Evolutionary conservation across 2,329 filamentous ascomycete genomes (phyloP).

Genomic region (Alternaria metachromatica): DNA sequence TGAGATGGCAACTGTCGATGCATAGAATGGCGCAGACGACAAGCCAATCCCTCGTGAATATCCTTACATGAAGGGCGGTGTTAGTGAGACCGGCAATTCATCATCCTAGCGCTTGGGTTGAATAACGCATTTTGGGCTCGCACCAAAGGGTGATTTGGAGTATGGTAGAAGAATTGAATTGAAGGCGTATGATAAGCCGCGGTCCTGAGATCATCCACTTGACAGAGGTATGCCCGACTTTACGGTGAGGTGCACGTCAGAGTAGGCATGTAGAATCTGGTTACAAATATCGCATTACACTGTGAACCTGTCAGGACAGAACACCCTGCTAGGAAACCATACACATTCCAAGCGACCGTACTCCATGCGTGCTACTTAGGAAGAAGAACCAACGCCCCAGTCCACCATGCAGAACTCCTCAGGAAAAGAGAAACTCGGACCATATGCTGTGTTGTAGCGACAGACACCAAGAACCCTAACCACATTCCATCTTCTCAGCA

Average conservation of each 20-base stretch:
- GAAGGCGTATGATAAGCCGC: not conserved
- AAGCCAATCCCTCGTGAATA: not conserved
- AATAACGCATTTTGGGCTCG: not conserved
- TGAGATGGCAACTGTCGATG: slow-evolving; percentile 28
- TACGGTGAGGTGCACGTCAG: not conserved
- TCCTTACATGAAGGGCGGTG: not conserved
- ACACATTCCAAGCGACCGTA: slow-evolving; percentile 3
- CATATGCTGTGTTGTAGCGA: not conserved
- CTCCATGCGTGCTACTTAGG: slow-evolving; percentile 1
- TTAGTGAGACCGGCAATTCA: not conserved
- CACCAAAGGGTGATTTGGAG: not conserved
- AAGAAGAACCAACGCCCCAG: not conserved
- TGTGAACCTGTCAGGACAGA: not conserved
- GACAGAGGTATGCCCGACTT: not conserved
- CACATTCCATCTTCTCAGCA: not conserved
- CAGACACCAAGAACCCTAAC: not conserved
- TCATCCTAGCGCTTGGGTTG: not conserved
- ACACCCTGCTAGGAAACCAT: slow-evolving; percentile 4
- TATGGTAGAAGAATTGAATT: not conserved
- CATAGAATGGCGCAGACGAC: not conserved
- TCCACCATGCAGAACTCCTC: not conserved
- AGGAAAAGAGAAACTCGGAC: not conserved
- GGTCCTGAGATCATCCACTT: not conserved
- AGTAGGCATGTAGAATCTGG: not conserved
- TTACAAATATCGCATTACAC: slow-evolving; percentile 1